These are phyloP conservation scores for Tuber umbilicatum DNA, from an alignment of 495 filamentous ascomycete genomes.

Conservation along the genomic window DNA sequence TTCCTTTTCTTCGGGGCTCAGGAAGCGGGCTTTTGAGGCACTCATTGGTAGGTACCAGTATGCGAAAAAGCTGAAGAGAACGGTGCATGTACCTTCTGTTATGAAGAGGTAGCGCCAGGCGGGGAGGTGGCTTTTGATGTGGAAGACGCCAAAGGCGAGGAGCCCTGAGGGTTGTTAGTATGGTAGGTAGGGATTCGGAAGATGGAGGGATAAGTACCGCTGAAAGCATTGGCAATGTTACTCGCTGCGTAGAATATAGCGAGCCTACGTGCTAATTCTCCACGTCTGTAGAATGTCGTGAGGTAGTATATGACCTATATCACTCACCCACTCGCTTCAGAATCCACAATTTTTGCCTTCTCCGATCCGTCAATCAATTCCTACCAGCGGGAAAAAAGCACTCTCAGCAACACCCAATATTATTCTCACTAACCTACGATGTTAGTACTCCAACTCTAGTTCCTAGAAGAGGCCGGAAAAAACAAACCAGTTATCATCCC, in stretches of 20 bases:
- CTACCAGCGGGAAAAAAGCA: conserved; percentile 63
- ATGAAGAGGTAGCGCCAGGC: conserved; percentile 73
- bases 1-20: conserved; percentile 58
- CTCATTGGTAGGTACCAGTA: conserved; percentile 63
- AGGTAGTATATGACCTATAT: conserved; percentile 48
- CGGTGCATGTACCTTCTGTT: conserved; percentile 61
- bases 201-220: conserved; percentile 26
- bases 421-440: conserved; percentile 50
- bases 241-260: conserved; percentile 73
- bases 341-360: neutral
- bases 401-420: conserved; percentile 66
- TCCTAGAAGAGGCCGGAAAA: neutral
- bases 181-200: neutral
- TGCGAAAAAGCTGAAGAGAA: conserved; percentile 60
- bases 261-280: conserved; percentile 67
- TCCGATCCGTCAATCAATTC: neutral
- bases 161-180: conserved; percentile 47
- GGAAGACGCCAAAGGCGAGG: conserved; percentile 69
- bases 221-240: conserved; percentile 67
- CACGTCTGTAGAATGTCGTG: conserved; percentile 62
- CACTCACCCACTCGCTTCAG: neutral
- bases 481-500: conserved; percentile 53
- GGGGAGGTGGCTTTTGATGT: conserved; percentile 52
- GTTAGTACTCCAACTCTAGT: conserved; percentile 41
- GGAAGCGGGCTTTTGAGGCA: conserved; percentile 57